Conservation (phyloP, 345 rosid genomes). For the Pseudoturritis turrita region DNA sequence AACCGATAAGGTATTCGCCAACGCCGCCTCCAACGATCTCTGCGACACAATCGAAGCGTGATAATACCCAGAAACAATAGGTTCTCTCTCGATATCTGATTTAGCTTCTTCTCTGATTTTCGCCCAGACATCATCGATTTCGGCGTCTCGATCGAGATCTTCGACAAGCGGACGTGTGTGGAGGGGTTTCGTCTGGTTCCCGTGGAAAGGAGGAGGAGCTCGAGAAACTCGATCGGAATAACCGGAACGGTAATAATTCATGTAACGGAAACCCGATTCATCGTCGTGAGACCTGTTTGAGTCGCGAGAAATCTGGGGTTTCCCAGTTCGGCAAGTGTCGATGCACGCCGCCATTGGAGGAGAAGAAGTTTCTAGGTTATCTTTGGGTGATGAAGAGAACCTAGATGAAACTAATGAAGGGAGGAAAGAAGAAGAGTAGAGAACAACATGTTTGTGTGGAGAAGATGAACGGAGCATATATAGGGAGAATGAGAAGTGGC, state of each 20-base stretch:
- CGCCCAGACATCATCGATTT: slow-evolving; percentile 47
- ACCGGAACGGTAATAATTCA: slow-evolving; percentile 40
- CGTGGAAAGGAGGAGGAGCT: slow-evolving; percentile 31
- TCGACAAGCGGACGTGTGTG: slow-evolving; percentile 26
- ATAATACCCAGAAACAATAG: slow-evolving; percentile 64
- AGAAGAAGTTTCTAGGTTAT: not conserved
- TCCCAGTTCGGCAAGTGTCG: slow-evolving; percentile 44
- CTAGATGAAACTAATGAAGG: slow-evolving; percentile 9
- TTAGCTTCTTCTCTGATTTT: slow-evolving; percentile 63
- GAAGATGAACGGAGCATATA: slow-evolving; percentile 27
- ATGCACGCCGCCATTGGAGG: slow-evolving; percentile 71
- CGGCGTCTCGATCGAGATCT: slow-evolving; percentile 24
- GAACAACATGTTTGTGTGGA: slow-evolving; percentile 17
- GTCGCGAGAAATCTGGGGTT: slow-evolving; percentile 43
- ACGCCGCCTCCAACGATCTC: slow-evolving; percentile 53
- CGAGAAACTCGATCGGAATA: slow-evolving; percentile 30
- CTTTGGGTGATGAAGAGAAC: not conserved
- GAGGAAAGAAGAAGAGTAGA: slow-evolving; percentile 20
- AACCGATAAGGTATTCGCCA: slow-evolving; percentile 65
- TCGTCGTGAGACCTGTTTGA: slow-evolving; percentile 39
- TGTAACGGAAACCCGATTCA: slow-evolving; percentile 33
- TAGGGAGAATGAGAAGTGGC: slow-evolving; percentile 34
- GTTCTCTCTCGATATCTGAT: slow-evolving; percentile 58
- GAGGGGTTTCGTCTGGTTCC: slow-evolving; percentile 31
- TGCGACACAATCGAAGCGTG: slow-evolving; percentile 60